Conservation (phyloP, 2,329 filamentous ascomycete genomes). For the Phialophora chinensis region DNA sequence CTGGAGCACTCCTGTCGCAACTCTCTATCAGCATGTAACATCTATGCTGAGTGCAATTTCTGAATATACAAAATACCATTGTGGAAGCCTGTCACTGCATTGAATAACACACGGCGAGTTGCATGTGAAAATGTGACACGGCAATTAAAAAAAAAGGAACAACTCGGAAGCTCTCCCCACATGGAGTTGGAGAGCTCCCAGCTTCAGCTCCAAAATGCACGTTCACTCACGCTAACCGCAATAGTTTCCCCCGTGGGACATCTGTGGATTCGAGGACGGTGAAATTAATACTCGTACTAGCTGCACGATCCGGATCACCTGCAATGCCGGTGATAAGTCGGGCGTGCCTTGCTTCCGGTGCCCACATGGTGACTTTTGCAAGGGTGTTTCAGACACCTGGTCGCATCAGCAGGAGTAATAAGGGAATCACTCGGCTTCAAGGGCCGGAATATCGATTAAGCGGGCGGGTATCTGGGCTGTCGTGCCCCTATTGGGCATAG, state of each 20-base stretch:
- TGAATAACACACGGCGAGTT: background rate
- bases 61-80: constrained; percentile 6
- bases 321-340: constrained; percentile 19
- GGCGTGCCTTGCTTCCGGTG: background rate
- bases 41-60: constrained; percentile 4
- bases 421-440: background rate
- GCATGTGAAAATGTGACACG: background rate
- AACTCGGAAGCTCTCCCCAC: background rate
- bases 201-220: background rate
- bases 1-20: background rate
- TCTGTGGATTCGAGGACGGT: background rate
- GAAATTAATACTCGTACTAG: background rate
- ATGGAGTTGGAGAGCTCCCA: background rate
- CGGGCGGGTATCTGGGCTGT: background rate
- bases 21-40: background rate
- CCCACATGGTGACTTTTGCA: background rate
- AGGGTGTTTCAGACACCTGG: background rate
- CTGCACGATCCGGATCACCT: constrained; percentile 6
- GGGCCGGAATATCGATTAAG: background rate
- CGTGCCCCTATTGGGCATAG: background rate
- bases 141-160: background rate
- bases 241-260: background rate
- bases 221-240: background rate
- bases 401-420: background rate
- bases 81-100: background rate